Evolutionary conservation across 1,139 yeast genomes (phyloP).

Genomic region (Geotrichum phurueaensis): DNA sequence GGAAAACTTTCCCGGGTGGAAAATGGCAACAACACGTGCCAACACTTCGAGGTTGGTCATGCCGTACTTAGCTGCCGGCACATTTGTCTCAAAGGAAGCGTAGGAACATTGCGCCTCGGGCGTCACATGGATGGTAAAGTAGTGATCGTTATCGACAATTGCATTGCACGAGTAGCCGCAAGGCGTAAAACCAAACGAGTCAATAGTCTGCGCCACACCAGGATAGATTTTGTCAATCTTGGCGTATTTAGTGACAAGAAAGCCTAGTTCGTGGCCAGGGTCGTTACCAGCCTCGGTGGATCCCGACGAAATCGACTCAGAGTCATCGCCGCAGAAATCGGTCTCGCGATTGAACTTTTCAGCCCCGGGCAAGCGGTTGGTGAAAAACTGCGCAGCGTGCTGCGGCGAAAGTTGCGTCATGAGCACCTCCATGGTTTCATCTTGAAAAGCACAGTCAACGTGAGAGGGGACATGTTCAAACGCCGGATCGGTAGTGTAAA

Average conservation of each 20-base stretch:
- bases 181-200: conserved; percentile 90
- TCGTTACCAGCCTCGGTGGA: conserved; percentile 37
- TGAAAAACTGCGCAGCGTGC: conserved; percentile 56
- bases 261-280: conserved; percentile 74
- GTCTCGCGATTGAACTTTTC: conserved; percentile 31
- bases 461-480: conserved; percentile 12
- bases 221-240: conserved; percentile 57
- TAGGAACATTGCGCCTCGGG: conserved; percentile 94
- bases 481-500: conserved; percentile 53
- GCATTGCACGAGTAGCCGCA: conserved; percentile 94
- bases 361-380: conserved; percentile 47
- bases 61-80: conserved; percentile 44
- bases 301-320: conserved; percentile 12
- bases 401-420: conserved; percentile 77
- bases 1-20: conserved; percentile 73
- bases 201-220: conserved; percentile 40
- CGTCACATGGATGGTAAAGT: conserved; percentile 89
- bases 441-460: conserved; percentile 34
- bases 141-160: conserved; percentile 51
- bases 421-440: conserved; percentile 81
- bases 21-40: conserved; percentile 53
- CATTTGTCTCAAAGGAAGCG: conserved; percentile 92
- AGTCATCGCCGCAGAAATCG: conserved; percentile 26
- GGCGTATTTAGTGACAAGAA: conserved; percentile 56
- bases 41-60: conserved; percentile 47